Evolutionary conservation across 306 rosid genomes (phyloP), one percentile per base, ranked within the genome.

Genomic region (Sindora glabra): DNA sequence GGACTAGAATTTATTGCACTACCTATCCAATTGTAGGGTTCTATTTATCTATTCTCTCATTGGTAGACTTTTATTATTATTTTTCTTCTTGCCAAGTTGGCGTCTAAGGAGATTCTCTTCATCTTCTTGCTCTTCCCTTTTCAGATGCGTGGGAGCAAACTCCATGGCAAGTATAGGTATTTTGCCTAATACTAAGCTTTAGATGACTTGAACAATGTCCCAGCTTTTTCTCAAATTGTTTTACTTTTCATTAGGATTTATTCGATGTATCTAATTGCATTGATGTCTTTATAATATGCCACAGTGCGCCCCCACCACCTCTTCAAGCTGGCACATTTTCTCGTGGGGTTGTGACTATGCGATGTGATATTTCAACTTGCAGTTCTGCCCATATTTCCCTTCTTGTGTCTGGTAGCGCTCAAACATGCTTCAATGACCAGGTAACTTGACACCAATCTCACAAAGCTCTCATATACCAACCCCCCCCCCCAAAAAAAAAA

Each of bases 321-420:
- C 97, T 94, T 68, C 97, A 89, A 80, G 99, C 95, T 4, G 95
- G 90, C 26, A 60, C 97, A 67, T 94, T 94, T 86, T 89, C 97
- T 74, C 97, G 99, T 1, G 99, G 99, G 58, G 99, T 94, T 30
- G 95, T 94, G 75, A 94, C 99, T 27, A 94, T 94, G 99, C 87
- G 99, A 61, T 94, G 99, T 63, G 97, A 94, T 79, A 70, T 94
- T 23, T 77, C 94, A 76, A 94, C 99, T 36, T 80, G 89, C 74
- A 94, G 95, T 67, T 78, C 85, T 54, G 87, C 97, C 26, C 99
- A 94, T 70, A 89, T 94, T 72, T 89, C 99, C 64, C 82, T 94
- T 78, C 74, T 94, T 60, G 87, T 94, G 67, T 94, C 99, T 0
- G 95, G 99, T 48, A 89, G 94, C 70, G 94, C 99, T 18, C 99